phyloP scores from a whole-genome alignment of 1,284 basidiomycete species.

The Ceratobasidium sp. region DNA sequence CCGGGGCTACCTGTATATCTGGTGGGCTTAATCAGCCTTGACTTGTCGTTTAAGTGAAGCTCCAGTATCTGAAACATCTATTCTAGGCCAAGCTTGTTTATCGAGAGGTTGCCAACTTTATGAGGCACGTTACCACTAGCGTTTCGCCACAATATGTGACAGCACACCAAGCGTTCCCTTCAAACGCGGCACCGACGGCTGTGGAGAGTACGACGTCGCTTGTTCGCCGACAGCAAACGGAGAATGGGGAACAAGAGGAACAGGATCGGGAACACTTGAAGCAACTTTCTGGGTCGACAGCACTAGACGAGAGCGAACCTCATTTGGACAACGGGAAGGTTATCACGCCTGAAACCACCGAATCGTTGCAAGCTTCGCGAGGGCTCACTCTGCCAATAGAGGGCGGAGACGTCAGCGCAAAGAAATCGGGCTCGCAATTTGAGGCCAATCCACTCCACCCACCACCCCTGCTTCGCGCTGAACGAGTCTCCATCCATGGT shows the following conservation, averaged over 20 bases:
- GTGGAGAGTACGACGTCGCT: constrained; percentile 28
- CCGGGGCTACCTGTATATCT: neutral
- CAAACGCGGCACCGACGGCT: neutral
- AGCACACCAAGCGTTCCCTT: constrained; percentile 32
- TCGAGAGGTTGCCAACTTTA: constrained; percentile 29
- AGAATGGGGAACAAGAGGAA: neutral
- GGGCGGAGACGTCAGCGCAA: neutral
- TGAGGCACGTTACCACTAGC: constrained; percentile 42
- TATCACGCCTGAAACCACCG: constrained; percentile 35
- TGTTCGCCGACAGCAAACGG: neutral
- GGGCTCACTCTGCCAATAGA: neutral
- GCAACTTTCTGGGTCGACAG: constrained; percentile 38
- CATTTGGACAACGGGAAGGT: neutral
- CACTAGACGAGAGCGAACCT: neutral
- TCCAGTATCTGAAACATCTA: constrained; percentile 1
- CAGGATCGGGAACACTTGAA: constrained; percentile 20
- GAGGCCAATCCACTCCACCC: neutral
- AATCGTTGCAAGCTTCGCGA: constrained; percentile 18
- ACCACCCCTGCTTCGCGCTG: constrained; percentile 44
- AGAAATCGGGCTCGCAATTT: neutral
- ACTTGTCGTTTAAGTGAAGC: neutral
- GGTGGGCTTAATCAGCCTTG: neutral
- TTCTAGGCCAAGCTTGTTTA: constrained; percentile 39
- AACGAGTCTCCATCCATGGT: constrained; percentile 56
- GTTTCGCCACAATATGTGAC: constrained; percentile 15